Evolutionary conservation across 495 filamentous ascomycete species (phyloP).

Genomic region (Stereocaulon alpinum): DNA sequence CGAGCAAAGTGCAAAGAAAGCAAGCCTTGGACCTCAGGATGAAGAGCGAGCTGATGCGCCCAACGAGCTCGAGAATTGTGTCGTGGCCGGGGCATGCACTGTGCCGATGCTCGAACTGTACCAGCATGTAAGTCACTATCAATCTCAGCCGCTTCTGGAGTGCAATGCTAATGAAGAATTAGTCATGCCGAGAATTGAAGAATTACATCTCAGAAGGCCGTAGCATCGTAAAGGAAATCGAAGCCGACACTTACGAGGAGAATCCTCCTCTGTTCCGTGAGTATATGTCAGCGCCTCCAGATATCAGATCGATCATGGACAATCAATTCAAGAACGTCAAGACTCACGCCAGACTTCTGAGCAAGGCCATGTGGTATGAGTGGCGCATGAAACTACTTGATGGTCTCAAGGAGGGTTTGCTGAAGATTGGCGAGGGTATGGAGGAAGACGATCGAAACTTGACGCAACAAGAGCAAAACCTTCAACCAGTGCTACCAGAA

Average conservation of each 20-base stretch:
- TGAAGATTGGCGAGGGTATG: conserved; percentile 66
- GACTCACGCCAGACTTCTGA: conserved; percentile 75
- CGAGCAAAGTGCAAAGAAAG: conserved; percentile 35
- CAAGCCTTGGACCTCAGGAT: conserved; percentile 33
- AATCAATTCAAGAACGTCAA: conserved; percentile 95
- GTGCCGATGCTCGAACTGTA: conserved; percentile 89
- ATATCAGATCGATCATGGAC: conserved; percentile 78
- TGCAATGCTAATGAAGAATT: conserved; percentile 3
- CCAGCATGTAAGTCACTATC: conserved; percentile 60
- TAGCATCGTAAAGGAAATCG: conserved; percentile 77
- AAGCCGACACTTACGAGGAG: conserved; percentile 72
- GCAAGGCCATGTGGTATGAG: conserved; percentile 94
- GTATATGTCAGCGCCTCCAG: conserved; percentile 78
- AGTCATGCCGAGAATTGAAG: conserved; percentile 89
- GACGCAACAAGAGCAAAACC: conserved; percentile 51
- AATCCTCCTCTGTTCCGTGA: conserved; percentile 87
- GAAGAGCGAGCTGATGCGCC: conserved; percentile 26
- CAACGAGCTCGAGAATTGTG: conserved; percentile 57
- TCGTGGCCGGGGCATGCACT: conserved; percentile 84
- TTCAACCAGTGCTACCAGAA: conserved; percentile 54
- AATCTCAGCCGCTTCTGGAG: background rate
- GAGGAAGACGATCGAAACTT: conserved; percentile 61
- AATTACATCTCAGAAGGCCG: conserved; percentile 88
- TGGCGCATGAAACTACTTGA: conserved; percentile 90
- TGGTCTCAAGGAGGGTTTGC: conserved; percentile 67